Base-by-base conservation (phyloP, 805 yeast species). In the Candida ipomoeae region DNA sequence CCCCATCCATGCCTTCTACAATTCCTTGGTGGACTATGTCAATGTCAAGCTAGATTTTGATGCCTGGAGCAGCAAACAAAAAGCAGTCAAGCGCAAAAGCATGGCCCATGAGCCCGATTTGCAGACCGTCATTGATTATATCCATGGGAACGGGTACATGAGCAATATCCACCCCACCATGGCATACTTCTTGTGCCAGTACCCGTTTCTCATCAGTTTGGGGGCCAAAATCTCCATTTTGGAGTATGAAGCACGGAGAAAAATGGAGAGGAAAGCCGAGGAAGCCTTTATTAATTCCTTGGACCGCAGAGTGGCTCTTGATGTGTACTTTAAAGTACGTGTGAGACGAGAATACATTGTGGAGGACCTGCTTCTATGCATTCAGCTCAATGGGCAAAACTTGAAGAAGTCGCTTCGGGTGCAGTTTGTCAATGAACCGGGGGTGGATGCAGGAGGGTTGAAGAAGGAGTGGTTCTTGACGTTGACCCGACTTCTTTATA, bases 381-480 rank as follows among this genome's bases (percentile, higher is more conserved):
- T 86, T 34, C 78, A 82, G 57, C 66, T 73, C 3, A 81, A 81
- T 58, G 75, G 72, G 39, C 64, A 65, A 10, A 88, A 87, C 60
- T 72, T 90, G 51, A 82, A 85, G 58, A 90, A 91, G 61, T 79
- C 89, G 1, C 67, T 92, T 31, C 78, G 82, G 54, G 85, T 94
- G 7, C 91, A 87, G 59, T 92, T 94, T 64, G 70, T 85, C 3
- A 84, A 84, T 52, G 99, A 92, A 62, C 95, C 91, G 0, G 99
- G 98, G 0, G 80, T 92, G 20, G 99, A 92, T 70, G 97, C 90
- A 0, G 98, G 99, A 2, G 99, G 99, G 0, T 74, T 92, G 51
- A 82, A 85, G 59, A 91, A 90, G 62, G 99, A 92, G 62, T 92
- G 99, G 99, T 91, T 94, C 65, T 72, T 82, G 44, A 67, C 91